Evolutionary conservation across 2,329 filamentous ascomycete genomes (phyloP).

Genomic region (Hysterium pulicare): DNA sequence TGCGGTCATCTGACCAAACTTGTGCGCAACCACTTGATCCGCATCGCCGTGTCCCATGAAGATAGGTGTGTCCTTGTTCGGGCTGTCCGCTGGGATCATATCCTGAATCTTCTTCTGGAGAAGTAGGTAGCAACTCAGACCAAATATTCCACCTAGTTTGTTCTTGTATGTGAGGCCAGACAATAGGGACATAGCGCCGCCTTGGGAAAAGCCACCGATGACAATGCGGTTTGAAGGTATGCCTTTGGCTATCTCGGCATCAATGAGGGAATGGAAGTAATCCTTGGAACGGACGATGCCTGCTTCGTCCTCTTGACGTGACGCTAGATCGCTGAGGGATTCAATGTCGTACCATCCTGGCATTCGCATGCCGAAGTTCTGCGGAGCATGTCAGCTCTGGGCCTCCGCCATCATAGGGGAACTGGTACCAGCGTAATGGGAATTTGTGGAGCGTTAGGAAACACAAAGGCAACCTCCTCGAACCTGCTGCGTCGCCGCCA

Average conservation of each 20-base stretch:
- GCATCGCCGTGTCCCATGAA: constrained; percentile 84
- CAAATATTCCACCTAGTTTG: constrained; percentile 85
- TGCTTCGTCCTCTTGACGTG: constrained; percentile 59
- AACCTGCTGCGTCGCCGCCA: constrained; percentile 78
- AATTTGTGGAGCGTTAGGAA: constrained; percentile 84
- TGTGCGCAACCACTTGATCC: constrained; percentile 69
- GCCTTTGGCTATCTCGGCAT: constrained; percentile 73
- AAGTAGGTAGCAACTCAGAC: constrained; percentile 76
- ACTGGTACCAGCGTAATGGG: constrained; percentile 78
- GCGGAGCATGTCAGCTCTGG: constrained; percentile 9
- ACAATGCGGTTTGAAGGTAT: constrained; percentile 82
- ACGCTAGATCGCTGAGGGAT: constrained; percentile 44
- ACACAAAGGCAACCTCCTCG: constrained; percentile 87
- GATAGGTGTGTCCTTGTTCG: constrained; percentile 74
- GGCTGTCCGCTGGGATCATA: constrained; percentile 40
- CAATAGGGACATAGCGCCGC: constrained; percentile 82
- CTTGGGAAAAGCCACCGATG: constrained; percentile 80
- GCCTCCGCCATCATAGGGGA: too few species aligned
- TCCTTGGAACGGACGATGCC: constrained; percentile 71
- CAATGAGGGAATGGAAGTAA: constrained; percentile 76
- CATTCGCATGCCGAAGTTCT: constrained; percentile 77
- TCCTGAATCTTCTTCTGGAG: constrained; percentile 62
- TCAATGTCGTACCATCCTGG: constrained; percentile 82
- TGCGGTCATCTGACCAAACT: constrained; percentile 66
- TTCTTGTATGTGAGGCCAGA: constrained; percentile 69